Base-by-base conservation (phyloP, 1,284 basidiomycete genomes). In the Marasmius fiardii region DNA sequence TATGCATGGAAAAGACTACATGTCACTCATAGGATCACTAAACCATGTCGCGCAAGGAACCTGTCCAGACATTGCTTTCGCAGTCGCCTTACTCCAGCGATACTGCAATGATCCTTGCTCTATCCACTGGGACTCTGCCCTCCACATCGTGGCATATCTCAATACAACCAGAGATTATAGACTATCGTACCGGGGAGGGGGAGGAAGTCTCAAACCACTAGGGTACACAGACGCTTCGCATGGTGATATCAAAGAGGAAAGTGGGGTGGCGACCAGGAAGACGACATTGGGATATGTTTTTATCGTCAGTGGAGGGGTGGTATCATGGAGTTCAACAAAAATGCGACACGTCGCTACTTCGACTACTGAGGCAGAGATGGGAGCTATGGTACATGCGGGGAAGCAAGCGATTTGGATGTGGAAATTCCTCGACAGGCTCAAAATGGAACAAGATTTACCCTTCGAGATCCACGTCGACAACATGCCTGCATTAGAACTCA, bases 131-230 rank as follows among this genome's bases (percentile, higher is more conserved):
- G 56, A 56, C 0, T 66, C 67, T 0, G 49, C 66, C n/a, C 59
- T 67, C 20, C 68, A 69, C 33, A 59, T 71, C 2, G 41, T 74
- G 0, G 55, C 59, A 2, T 76, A 75, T 54, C 49, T 75, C 5
- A 66, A 67, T 23, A 63, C 60, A 0, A 64, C 0, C 56, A 31
- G 28, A 10, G 10, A 31, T 4, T 31, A 65, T 28, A 60, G 62
- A 26, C 55, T 56, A 4, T 16, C 72, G 10, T 57, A 63, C 18
- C 62, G 4, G 62, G 1, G 58, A 63, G 33, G 16, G 68, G 68
- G 1, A 10, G 28, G 28, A 31, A 4, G 5, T 35, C 37, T 43
- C 28, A 41, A 41, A 21, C 39, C 39, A 14, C 5, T n/a, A n/a
- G 39, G 39, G 14, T 41, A 41, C 14, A 12, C 39, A 4, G 39